phyloP scores from a whole-genome alignment of 1,284 basidiomycete genomes.

The Cutaneotrichosporon cutaneum region DNA sequence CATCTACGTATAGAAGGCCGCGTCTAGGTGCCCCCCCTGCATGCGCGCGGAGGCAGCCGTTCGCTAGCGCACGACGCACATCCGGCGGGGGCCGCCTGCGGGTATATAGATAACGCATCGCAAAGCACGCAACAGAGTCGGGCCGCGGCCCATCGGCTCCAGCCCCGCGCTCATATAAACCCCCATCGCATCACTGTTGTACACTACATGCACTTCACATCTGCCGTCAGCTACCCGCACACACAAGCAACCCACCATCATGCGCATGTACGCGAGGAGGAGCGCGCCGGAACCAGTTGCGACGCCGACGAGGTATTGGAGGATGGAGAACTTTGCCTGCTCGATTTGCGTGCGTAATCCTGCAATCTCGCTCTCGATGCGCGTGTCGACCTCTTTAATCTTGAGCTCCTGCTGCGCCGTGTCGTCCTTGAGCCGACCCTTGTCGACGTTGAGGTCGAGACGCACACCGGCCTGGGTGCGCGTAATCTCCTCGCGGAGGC shows the following conservation, averaged over 20 bases:
- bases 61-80: no score
- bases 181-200: not conserved
- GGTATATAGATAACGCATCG: not conserved
- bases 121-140: no score
- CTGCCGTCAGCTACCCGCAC: not conserved
- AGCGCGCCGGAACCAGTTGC: constrained; percentile 53
- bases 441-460: constrained; percentile 93
- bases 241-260: constrained; percentile 32
- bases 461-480: constrained; percentile 92
- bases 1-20: not conserved
- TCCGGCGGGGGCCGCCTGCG: no score
- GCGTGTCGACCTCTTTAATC: constrained; percentile 96
- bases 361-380: constrained; percentile 96
- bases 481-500: constrained; percentile 85
- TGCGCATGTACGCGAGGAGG: constrained; percentile 52
- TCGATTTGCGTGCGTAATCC: constrained; percentile 85
- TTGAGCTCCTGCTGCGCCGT: constrained; percentile 89
- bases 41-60: no score
- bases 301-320: constrained; percentile 53
- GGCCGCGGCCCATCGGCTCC: no score
- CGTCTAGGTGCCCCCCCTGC: no score
- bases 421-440: constrained; percentile 91
- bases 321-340: constrained; percentile 68
- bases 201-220: not conserved
- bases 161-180: no score